Conservation (phyloP, 2,329 filamentous ascomycete genomes). For the Colletotrichum ledebouriae region DNA sequence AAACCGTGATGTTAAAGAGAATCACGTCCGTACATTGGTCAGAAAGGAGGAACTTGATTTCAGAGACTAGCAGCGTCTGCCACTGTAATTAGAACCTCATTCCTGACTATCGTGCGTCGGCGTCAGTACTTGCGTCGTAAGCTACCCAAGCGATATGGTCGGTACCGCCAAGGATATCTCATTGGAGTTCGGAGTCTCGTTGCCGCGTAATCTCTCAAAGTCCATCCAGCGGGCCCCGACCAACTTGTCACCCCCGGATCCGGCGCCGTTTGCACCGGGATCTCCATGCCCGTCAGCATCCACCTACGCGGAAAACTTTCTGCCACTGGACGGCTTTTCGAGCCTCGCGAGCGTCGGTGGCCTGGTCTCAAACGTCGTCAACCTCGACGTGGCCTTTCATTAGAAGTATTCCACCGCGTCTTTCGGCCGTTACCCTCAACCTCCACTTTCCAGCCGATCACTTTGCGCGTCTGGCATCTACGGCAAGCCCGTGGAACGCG, state of each 20-base stretch:
- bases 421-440: no score
- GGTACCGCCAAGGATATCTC: slow-evolving; percentile 52
- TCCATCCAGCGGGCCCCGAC: slow-evolving; percentile 51
- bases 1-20: no score
- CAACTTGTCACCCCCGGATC: slow-evolving; percentile 52
- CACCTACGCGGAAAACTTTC: slow-evolving; percentile 49
- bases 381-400: slow-evolving; percentile 57
- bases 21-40: no score
- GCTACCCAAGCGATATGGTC: slow-evolving; percentile 52
- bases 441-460: slow-evolving; percentile 50
- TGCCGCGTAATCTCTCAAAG: slow-evolving; percentile 45
- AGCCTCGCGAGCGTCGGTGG: slow-evolving; percentile 46
- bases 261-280: slow-evolving; percentile 51
- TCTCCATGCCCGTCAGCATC: slow-evolving; percentile 52
- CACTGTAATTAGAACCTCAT: no score
- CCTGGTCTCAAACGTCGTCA: slow-evolving; percentile 52
- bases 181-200: slow-evolving; percentile 56
- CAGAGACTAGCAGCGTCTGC: no score
- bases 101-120: no score
- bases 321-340: slow-evolving; percentile 4
- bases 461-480: slow-evolving; percentile 45
- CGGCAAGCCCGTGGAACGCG: slow-evolving; percentile 45
- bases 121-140: slow-evolving; percentile 46
- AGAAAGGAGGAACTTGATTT: no score
- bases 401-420: slow-evolving; percentile 51